Evolutionary conservation across 2,329 filamentous ascomycete genomes (phyloP).

Genomic region (Botrytis porri): DNA sequence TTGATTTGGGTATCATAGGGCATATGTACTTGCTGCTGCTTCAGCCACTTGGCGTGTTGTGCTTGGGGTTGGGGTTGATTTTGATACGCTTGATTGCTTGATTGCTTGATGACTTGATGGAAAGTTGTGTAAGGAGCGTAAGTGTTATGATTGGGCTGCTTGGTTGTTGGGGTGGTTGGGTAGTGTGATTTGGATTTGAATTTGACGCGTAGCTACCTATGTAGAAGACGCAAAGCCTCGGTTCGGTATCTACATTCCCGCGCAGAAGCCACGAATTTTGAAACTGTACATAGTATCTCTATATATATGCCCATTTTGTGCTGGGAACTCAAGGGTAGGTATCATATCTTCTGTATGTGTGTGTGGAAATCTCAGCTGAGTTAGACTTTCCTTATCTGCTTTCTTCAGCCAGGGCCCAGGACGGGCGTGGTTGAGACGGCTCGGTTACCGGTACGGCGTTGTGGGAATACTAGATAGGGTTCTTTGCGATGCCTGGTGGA

Average conservation of each 20-base stretch:
- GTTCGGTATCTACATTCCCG: neutral
- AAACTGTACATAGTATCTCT: neutral
- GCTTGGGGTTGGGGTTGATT: neutral
- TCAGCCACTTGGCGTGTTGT: neutral
- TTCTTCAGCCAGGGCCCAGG: neutral
- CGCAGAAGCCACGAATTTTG: neutral
- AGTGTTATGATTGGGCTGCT: neutral
- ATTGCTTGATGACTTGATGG: neutral
- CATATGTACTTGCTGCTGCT: neutral
- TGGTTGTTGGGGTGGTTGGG: neutral
- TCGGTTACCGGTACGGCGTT: neutral
- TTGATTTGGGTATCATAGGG: neutral
- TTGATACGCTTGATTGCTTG: neutral
- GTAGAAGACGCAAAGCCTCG: neutral
- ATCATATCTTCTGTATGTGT: neutral
- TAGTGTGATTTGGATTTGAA: neutral
- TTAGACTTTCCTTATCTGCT: neutral
- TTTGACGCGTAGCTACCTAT: too few relatives aligned
- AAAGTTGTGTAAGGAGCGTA: neutral
- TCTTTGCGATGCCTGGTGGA: neutral
- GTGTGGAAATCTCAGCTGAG: neutral
- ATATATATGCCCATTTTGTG: neutral
- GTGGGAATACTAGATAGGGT: neutral
- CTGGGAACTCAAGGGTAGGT: neutral
- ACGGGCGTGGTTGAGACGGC: neutral